A percentile compares a stretch with the other conserved stretches of the same genome.
Conservation (phyloP, 2,329 filamentous ascomycete genomes). For the Colletotrichum ledebouriae region DNA sequence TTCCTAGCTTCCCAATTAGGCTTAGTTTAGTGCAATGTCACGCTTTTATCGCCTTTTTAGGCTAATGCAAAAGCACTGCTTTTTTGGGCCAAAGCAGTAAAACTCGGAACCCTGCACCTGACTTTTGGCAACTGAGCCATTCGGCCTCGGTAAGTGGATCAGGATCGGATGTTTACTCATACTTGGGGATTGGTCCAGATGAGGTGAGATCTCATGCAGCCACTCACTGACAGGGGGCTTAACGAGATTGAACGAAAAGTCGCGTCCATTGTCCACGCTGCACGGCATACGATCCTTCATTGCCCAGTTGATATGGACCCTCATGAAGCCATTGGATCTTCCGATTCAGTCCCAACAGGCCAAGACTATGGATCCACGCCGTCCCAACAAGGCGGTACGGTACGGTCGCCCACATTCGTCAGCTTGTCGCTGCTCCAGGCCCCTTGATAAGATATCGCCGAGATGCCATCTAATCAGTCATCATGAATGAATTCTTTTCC, state of each 20-base stretch:
- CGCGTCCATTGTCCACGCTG: constrained; percentile 5
- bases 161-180: constrained; percentile 12
- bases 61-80: too few species aligned
- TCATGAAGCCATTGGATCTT: constrained; percentile 3
- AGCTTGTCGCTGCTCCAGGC: constrained; percentile 3
- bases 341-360: constrained; percentile 12
- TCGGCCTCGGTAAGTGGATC: constrained; percentile 24
- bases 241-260: background rate
- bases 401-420: background rate
- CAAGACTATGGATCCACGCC: constrained; percentile 3
- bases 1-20: too few species aligned
- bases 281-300: background rate
- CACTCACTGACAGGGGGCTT: constrained; percentile 8
- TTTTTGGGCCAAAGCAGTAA: too few species aligned
- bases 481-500: background rate
- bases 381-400: constrained; percentile 25
- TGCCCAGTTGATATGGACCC: background rate
- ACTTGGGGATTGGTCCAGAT: background rate
- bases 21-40: too few species aligned
- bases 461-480: constrained; percentile 5
- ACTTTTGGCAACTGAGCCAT: background rate
- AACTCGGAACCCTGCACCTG: too few species aligned
- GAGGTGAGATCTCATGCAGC: background rate
- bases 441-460: constrained; percentile 12
- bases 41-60: too few species aligned